Percentiles rank a stretch among this genome's conserved stretches.
These are phyloP conservation scores for Dictyostelium brefeldianum DNA, from an alignment of 78 protist genomes.

Conservation along the genomic window DNA sequence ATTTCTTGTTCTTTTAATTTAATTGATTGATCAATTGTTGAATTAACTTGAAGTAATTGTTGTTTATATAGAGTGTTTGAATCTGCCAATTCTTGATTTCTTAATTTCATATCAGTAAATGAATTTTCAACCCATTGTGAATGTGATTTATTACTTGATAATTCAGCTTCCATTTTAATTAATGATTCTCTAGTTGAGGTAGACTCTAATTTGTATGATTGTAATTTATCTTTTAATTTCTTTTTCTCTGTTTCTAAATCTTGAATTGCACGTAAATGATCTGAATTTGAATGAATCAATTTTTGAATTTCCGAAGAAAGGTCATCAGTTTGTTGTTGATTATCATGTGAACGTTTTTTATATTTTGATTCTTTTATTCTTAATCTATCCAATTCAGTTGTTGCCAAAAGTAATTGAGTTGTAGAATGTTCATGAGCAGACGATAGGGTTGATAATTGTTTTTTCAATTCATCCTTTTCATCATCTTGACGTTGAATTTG, in stretches of 20 bases:
- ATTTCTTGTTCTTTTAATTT: background rate
- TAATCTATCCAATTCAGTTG: background rate
- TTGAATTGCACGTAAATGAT: background rate
- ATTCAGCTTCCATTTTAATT: constrained; percentile 58
- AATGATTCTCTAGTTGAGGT: background rate
- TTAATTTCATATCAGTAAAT: constrained; percentile 22
- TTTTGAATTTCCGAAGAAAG: constrained; percentile 5
- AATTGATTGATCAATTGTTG: background rate
- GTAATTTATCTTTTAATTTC: constrained; percentile 46
- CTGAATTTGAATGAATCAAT: background rate
- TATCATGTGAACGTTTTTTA: background rate
- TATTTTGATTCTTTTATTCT: background rate
- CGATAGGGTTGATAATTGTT: constrained; percentile 3
- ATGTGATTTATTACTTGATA: constrained; percentile 8
- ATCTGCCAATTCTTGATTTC: constrained; percentile 53
- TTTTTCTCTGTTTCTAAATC: constrained; percentile 15
- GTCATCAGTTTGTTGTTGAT: background rate
- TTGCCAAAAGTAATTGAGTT: background rate
- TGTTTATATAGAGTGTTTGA: background rate
- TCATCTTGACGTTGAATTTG: constrained; percentile 8
- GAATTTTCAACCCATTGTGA: constrained; percentile 43
- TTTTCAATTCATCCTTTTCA: background rate
- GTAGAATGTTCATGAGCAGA: background rate
- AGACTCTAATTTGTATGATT: background rate
- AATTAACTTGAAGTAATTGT: background rate